phyloP scores from a whole-genome alignment of 371 early-diverging fungal genomes.

The Conidiobolus incongruus region DNA sequence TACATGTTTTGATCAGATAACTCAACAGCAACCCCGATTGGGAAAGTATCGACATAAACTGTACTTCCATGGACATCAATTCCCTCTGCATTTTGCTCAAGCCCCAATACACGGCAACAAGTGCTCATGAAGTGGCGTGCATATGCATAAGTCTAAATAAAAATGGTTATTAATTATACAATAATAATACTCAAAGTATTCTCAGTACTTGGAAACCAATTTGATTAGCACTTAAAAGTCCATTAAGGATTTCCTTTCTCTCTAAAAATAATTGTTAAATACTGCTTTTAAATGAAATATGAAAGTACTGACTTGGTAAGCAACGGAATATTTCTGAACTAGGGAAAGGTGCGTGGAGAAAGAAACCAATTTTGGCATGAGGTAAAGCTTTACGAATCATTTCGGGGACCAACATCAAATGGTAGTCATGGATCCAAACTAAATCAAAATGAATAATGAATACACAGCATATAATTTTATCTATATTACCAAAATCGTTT shows the following conservation, averaged over 20 bases:
- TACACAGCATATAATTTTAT: neutral
- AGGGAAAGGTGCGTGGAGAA: conserved; percentile 96
- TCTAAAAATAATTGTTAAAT: conserved; percentile 15
- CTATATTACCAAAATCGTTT: conserved; percentile 60
- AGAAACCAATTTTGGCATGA: conserved; percentile 74
- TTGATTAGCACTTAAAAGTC: conserved; percentile 79
- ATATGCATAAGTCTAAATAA: conserved; percentile 69
- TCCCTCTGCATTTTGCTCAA: conserved; percentile 65
- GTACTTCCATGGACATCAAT: conserved; percentile 49
- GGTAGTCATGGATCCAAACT: conserved; percentile 98
- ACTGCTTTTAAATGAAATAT: neutral
- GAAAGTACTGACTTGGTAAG: conserved; percentile 42
- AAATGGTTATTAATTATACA: neutral
- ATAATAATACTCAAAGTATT: conserved; percentile 2
- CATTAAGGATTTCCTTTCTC: conserved; percentile 74
- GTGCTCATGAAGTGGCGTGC: conserved; percentile 86
- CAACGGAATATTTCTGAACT: conserved; percentile 83
- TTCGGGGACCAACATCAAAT: conserved; percentile 71
- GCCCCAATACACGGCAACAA: conserved; percentile 74
- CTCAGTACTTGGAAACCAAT: conserved; percentile 68
- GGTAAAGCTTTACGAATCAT: conserved; percentile 62
- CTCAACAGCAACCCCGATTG: conserved; percentile 88
- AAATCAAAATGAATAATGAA: conserved; percentile 4
- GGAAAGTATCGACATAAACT: conserved; percentile 73
- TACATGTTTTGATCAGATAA: conserved; percentile 17